These are phyloP conservation scores for Telopea speciosissima DNA, from an alignment of 177 flowering plant genomes.

Conservation along the genomic window DNA sequence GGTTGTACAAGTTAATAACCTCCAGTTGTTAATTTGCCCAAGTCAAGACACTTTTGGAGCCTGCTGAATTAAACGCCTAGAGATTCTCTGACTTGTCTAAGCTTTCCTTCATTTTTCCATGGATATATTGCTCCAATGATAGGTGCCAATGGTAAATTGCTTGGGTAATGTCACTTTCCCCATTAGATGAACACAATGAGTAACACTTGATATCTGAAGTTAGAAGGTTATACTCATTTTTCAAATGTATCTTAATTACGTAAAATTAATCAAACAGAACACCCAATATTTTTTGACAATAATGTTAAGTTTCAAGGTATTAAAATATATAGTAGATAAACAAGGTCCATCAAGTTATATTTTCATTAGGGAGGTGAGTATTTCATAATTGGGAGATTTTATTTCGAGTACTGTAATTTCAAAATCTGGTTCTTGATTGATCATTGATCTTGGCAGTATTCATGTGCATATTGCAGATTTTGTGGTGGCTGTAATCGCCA, in stretches of 20 bases:
- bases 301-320: neutral
- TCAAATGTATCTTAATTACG: neutral
- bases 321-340: neutral
- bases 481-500: constrained; percentile 84
- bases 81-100: neutral
- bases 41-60: neutral
- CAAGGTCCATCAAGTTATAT: neutral
- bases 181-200: too few relatives aligned
- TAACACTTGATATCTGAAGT: too few relatives aligned
- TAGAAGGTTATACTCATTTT: neutral
- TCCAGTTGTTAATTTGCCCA: neutral
- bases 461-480: constrained; percentile 33
- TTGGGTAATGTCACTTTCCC: neutral
- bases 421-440: neutral
- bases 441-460: constrained; percentile 4
- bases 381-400: too few relatives aligned
- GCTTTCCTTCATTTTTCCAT: neutral
- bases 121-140: neutral
- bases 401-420: neutral
- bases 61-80: neutral
- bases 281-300: neutral
- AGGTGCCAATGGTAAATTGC: neutral
- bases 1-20: neutral
- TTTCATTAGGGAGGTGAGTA: neutral
- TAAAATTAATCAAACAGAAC: too few relatives aligned